phyloP scores from a whole-genome alignment of 768 basidiomycete species.

The Tricholoma furcatifolium region DNA sequence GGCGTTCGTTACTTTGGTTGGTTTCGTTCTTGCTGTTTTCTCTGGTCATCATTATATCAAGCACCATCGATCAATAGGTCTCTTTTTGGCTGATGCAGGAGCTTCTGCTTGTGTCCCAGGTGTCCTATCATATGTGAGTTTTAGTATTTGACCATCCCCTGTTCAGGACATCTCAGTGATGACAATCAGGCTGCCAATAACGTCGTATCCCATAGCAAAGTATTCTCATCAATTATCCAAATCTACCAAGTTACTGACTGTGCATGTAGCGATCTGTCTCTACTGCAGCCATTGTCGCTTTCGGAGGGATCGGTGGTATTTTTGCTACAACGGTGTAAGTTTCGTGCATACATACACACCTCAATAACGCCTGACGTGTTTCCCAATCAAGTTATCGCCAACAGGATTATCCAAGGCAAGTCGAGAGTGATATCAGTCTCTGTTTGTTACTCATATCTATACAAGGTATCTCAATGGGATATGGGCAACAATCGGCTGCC shows the following conservation, averaged over 20 bases:
- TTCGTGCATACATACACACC: background rate
- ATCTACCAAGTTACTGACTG: background rate
- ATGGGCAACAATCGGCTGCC: slow-evolving; percentile 35
- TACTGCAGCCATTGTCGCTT: slow-evolving; percentile 32
- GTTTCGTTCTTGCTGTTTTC: background rate
- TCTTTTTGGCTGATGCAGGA: slow-evolving; percentile 35
- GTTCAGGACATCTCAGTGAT: background rate
- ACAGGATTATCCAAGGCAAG: slow-evolving; percentile 31
- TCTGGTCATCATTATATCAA: background rate
- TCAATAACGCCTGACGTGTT: background rate
- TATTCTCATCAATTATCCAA: background rate
- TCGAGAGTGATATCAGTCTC: background rate
- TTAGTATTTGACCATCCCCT: background rate
- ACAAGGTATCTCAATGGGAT: slow-evolving; percentile 26
- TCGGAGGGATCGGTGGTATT: slow-evolving; percentile 39
- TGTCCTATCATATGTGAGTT: slow-evolving; percentile 37
- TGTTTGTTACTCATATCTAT: background rate
- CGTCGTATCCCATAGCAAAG: slow-evolving; percentile 33
- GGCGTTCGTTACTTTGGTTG: slow-evolving; percentile 32
- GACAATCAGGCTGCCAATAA: slow-evolving; percentile 32
- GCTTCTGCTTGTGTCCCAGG: slow-evolving; percentile 34
- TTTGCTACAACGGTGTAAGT: slow-evolving; percentile 35
- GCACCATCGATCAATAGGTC: slow-evolving; percentile 8
- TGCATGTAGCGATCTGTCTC: slow-evolving; percentile 32
- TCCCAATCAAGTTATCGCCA: slow-evolving; percentile 23